Evolutionary conservation across 179 eudicot species (phyloP), one percentile per base, ranked within the genome.

Genomic region (Vitellaria paradoxa): DNA sequence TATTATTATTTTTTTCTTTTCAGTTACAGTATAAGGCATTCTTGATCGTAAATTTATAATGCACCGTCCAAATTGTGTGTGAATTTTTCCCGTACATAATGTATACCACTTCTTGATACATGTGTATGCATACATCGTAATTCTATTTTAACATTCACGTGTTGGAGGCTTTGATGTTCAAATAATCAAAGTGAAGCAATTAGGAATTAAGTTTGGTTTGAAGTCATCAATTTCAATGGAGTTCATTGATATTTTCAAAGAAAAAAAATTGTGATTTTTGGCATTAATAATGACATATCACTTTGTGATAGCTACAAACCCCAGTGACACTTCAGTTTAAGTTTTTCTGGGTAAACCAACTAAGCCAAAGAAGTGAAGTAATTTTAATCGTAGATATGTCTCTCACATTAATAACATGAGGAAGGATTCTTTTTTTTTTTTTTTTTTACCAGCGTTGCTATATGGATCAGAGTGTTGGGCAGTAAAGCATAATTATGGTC

Each of bases 1-100:
- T n/a, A n/a, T n/a, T n/a, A n/a, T n/a, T n/a, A n/a, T n/a, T 55
- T 74, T 49, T 60, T 76, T 60, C 5, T 12, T 45, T 12, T 68
- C 26, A 13, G 11, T 70, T 20, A 18, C 5, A 55, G 64, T 9
- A 17, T 9, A 14, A 0, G 63, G 37, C 12, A 20, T 73, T 72
- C 14, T 21, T 73, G 55, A 60, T 42, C 5, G 3, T 42, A 42
- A 42, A 42, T 42, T 42, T 45, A 45, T 8, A 24, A 8, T 63
- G 47, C 3, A 0, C 70, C 1, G 0, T 74, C n/a, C 59, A 8
- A 45, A 60, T 12, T 12, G 37, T 24, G 11, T 21, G 42, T 12
- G 20, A 40, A 59, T 13, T 46, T 7, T 20, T 49, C 62, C 46
- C 13, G 68, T 14, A 40, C 14, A 2, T 46, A 53, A 26, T 15